A percentile compares a stretch with the other conserved stretches of the same genome.
Conservation (phyloP, 176 grass and related monocot species). For the Aegilops longissima region DNA sequence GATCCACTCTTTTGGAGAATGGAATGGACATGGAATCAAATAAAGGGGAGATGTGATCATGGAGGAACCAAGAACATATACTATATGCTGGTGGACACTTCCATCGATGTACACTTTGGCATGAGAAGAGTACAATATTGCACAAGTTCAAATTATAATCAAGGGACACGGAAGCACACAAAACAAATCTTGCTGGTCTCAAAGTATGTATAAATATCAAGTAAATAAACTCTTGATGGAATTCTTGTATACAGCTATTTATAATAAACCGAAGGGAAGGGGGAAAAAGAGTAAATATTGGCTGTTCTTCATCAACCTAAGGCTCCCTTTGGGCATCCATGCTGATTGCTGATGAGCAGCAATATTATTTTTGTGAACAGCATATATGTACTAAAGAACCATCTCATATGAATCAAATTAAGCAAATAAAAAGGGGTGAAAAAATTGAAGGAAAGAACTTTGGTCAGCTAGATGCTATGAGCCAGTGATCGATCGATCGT, state of each 20-base stretch:
- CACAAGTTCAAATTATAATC: background rate
- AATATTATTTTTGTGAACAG: conserved; percentile 39
- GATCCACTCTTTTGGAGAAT: conserved; percentile 28
- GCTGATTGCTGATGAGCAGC: conserved; percentile 50
- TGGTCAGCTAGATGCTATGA: conserved; percentile 61
- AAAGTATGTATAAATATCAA: conserved; percentile 16
- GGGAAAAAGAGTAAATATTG: conserved; percentile 40
- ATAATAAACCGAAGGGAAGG: conserved; percentile 39
- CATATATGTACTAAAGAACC: conserved; percentile 64
- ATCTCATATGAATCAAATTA: conserved; percentile 66
- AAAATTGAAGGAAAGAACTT: conserved; percentile 91
- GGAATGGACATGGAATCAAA: conserved; percentile 31
- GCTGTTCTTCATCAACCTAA: conserved; percentile 52
- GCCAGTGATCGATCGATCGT: conserved; percentile 3
- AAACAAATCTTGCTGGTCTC: conserved; percentile 31
- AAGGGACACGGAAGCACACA: background rate
- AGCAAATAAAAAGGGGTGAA: conserved; percentile 60
- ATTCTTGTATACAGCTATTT: conserved; percentile 51
- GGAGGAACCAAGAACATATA: conserved; percentile 44
- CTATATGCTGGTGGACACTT: background rate
- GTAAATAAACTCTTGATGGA: conserved; percentile 38
- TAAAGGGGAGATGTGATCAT: conserved; percentile 25
- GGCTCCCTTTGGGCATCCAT: conserved; percentile 78
- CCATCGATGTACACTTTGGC: background rate
- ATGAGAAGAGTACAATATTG: conserved; percentile 21